phyloP scores from a whole-genome alignment of 257 asterid genomes.

The Przewalskia tangutica region DNA sequence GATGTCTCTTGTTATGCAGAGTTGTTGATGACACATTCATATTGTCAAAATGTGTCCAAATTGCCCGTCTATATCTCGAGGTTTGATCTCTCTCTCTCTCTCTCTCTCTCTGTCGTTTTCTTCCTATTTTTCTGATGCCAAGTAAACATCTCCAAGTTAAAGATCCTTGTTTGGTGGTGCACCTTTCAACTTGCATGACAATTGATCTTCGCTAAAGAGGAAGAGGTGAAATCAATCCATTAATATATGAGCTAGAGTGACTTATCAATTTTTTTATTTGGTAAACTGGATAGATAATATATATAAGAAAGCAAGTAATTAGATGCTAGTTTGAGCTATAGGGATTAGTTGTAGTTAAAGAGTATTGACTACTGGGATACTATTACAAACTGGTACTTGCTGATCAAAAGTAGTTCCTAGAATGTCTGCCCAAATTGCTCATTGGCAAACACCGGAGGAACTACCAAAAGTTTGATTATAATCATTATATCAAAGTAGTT shows the following conservation, averaged over 20 bases:
- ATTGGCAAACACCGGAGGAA: not conserved
- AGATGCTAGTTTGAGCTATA: not conserved
- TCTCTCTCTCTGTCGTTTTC: not conserved
- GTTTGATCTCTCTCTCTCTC: constrained; percentile 17
- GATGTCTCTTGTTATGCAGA: constrained; percentile 31
- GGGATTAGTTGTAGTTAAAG: not conserved
- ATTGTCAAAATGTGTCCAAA: constrained; percentile 88
- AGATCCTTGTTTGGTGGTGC: not conserved
- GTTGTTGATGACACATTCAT: constrained; percentile 85
- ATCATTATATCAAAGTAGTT: not conserved
- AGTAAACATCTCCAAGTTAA: not conserved
- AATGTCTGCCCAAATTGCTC: not conserved
- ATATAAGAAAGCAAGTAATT: not conserved
- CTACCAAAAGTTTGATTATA: not conserved
- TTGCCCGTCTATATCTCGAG: constrained; percentile 96
- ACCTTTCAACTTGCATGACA: not conserved
- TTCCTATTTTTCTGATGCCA: not conserved
- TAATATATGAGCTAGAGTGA: not conserved
- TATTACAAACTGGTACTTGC: not conserved
- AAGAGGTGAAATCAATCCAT: not conserved
- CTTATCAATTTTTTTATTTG: not conserved
- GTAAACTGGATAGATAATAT: not conserved
- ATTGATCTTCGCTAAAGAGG: not conserved
- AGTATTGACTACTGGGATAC: not conserved
- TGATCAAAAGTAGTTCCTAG: not conserved